Conservation (phyloP, 768 basidiomycete genomes). For the Xerocomus spinulosus region DNA sequence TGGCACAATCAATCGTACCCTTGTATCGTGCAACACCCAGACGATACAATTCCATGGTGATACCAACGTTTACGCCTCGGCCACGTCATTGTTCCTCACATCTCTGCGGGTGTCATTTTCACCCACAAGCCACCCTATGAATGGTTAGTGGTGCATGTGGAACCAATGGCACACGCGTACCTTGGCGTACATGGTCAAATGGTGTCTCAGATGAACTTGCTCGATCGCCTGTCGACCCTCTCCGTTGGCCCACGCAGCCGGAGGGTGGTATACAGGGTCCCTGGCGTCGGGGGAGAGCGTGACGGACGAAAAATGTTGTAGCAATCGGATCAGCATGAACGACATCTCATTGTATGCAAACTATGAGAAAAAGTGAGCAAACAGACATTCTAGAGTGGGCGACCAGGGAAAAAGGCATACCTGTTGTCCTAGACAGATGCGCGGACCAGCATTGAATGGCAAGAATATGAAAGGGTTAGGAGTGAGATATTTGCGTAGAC, state of each 20-base stretch:
- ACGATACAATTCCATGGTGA: no score
- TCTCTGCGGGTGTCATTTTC: slow-evolving; percentile 34
- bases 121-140: slow-evolving; percentile 46
- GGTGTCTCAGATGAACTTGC: slow-evolving; percentile 23
- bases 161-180: slow-evolving; percentile 20
- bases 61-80: no score
- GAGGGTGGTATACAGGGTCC: slow-evolving; percentile 23
- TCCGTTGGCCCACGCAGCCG: slow-evolving; percentile 23
- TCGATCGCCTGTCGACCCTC: slow-evolving; percentile 27
- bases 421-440: slow-evolving; percentile 37
- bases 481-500: slow-evolving; percentile 32
- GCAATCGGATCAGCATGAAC: slow-evolving; percentile 29
- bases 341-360: slow-evolving; percentile 35
- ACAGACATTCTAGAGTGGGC: no score
- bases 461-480: slow-evolving; percentile 41
- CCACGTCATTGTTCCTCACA: no score
- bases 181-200: slow-evolving; percentile 35
- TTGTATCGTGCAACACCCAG: no score
- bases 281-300: slow-evolving; percentile 25
- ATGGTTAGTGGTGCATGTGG: neutral
- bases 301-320: slow-evolving; percentile 27
- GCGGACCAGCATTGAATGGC: slow-evolving; percentile 40
- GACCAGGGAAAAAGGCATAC: slow-evolving; percentile 15
- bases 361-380: slow-evolving; percentile 13
- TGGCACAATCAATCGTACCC: no score